Evolutionary conservation across 257 asterid species (phyloP).

Genomic region (Solanum etuberosum): DNA sequence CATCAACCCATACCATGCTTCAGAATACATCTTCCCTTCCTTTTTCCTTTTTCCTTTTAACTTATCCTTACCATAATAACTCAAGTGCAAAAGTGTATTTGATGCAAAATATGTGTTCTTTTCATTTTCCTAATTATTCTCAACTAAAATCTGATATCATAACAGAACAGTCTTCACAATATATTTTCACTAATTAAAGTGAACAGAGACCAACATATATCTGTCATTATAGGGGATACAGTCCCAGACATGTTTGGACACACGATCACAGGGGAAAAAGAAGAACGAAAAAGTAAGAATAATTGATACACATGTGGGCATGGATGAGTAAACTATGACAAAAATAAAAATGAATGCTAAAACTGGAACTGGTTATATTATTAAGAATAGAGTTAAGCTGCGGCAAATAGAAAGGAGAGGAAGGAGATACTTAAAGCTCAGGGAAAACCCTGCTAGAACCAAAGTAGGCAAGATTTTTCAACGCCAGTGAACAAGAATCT

Average conservation of each 20-base stretch:
- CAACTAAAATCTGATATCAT: too few species aligned
- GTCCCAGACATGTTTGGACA: too few species aligned
- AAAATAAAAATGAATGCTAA: too few species aligned
- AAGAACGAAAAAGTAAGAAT: not conserved
- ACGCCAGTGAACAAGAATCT: constrained; percentile 51
- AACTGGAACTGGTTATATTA: not conserved
- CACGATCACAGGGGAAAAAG: too few species aligned
- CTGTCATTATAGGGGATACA: too few species aligned
- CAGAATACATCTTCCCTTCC: not conserved
- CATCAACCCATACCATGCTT: not conserved
- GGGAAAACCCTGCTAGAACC: constrained; percentile 33
- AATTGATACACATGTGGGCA: too few species aligned
- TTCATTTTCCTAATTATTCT: too few species aligned
- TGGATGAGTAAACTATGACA: too few species aligned
- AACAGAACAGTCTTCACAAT: not conserved
- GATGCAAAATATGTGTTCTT: too few species aligned
- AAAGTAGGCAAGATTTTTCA: constrained; percentile 72
- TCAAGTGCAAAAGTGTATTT: not conserved
- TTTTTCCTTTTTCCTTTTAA: not conserved
- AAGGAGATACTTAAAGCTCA: not conserved
- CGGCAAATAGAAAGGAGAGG: not conserved
- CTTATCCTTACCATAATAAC: not conserved
- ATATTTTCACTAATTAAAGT: not conserved
- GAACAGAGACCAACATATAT: too few species aligned
- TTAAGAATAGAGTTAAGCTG: not conserved